Evolutionary conservation across 2,329 filamentous ascomycete genomes (phyloP), one percentile per base, ranked within the genome.

Genomic region (Fusarium tupiense): DNA sequence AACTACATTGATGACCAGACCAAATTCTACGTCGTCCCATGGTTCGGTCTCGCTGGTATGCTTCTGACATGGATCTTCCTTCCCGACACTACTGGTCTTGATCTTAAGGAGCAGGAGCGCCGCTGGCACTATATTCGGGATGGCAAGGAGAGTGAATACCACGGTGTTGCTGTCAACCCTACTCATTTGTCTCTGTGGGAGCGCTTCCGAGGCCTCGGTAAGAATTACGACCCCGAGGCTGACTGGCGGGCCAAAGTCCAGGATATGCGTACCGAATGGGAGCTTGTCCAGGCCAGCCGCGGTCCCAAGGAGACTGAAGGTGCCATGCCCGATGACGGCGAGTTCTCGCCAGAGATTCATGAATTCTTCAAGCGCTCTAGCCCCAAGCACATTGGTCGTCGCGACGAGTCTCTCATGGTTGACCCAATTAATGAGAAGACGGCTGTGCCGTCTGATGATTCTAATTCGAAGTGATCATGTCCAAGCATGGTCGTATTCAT

Each of bases 101-200:
- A 98, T 81, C 91, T 98, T 72, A 97, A 98, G 88, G 96, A 98
- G 84, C 95, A 98, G 85, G 96, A 98, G 85, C 93, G 96, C 74
- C 92, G 96, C 79, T 98, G 96, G 95, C 85, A 88, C 64, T 98
- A 92, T 84, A 94, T 98, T 82, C 92, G 94, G 68, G 87, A 90
- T 6, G 95, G 94, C 71, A 91, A 91, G 69, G 92, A 91, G 76
- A 72, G 90, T 37, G 94, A 98, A 56, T 98, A 98, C 86, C 95
- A 98, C 84, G 96, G 96, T 75, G 92, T 98, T 61, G 96, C 96
- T 69, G 91, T 98, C 68, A 95, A 98, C 87, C 92, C 94, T 54
- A 90, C 93, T 82, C 96, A 98, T 81, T 86, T 98, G 72, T 96
- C 93, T 12, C 82, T 95, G 59, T 98, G 94, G 93, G 96, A 98